phyloP scores from a whole-genome alignment of 345 rosid genomes.

The Syzygium grande region DNA sequence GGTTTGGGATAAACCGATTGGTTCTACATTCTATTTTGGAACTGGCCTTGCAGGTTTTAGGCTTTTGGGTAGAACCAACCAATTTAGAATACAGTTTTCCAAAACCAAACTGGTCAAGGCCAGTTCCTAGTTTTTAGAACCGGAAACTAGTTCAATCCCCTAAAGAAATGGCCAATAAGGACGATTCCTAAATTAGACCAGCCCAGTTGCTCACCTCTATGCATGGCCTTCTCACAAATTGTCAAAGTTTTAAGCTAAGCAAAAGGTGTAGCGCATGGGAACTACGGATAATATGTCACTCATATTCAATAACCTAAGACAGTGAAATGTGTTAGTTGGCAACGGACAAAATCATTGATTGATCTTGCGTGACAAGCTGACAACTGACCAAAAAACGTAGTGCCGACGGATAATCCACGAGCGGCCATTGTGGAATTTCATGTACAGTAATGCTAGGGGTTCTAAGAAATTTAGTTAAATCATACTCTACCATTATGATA shows the following conservation, averaged over 20 bases:
- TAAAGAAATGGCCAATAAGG: not conserved
- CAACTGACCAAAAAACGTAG: too few relatives aligned
- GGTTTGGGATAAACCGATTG: not conserved
- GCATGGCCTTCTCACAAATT: not conserved
- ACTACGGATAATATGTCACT: not conserved
- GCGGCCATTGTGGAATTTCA: too few relatives aligned
- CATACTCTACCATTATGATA: too few relatives aligned
- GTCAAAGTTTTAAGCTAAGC: not conserved
- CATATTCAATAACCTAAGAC: not conserved
- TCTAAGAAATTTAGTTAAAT: too few relatives aligned
- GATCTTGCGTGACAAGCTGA: too few relatives aligned
- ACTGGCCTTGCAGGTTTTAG: not conserved
- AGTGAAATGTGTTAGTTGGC: too few relatives aligned
- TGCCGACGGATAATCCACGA: too few relatives aligned
- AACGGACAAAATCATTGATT: too few relatives aligned
- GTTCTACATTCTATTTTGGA: not conserved
- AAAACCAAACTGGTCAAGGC: accelerated
- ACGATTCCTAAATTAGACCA: not conserved
- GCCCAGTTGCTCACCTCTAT: not conserved
- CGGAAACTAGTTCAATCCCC: not conserved
- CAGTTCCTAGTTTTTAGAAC: not conserved
- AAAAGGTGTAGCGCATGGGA: not conserved
- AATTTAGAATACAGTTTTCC: not conserved
- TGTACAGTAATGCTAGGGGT: too few relatives aligned
- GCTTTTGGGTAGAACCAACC: accelerated